Evolutionary conservation across 495 filamentous ascomycete species (phyloP).

Genomic region (Hypoxylon fragiforme): DNA sequence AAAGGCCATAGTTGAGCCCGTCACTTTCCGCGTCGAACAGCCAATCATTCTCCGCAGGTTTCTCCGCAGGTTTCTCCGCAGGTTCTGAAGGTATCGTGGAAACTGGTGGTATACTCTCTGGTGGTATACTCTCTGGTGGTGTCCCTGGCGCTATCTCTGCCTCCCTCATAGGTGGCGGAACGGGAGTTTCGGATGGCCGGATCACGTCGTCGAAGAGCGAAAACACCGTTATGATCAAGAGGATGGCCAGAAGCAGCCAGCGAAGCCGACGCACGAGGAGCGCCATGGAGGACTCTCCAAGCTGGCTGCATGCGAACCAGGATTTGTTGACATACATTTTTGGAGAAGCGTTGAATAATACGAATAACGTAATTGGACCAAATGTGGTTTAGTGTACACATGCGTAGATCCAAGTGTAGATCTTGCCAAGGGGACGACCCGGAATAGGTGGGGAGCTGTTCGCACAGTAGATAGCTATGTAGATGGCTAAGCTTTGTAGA

Average conservation of each 20-base stretch:
- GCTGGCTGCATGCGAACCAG: constrained; percentile 11
- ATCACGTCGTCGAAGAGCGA: constrained; percentile 14
- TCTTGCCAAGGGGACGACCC: no score
- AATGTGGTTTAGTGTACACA: neutral
- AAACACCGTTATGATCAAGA: constrained; percentile 9
- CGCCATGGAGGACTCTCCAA: constrained; percentile 26
- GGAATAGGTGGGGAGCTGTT: no score
- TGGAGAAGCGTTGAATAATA: neutral
- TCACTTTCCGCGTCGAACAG: constrained; percentile 19
- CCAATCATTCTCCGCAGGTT: constrained; percentile 7
- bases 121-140: no score
- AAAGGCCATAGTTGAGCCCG: constrained; percentile 26
- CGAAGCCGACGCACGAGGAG: constrained; percentile 20
- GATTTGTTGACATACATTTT: constrained; percentile 22
- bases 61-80: neutral
- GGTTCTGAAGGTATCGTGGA: neutral
- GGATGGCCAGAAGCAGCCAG: constrained; percentile 23
- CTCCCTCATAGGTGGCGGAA: no score
- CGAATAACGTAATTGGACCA: neutral
- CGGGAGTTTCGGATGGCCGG: constrained; percentile 6
- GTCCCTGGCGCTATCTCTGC: no score
- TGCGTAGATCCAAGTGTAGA: no score
- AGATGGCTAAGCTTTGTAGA: no score
- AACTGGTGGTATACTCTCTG: neutral
- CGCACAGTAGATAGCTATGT: no score